Evolutionary conservation across 1,284 basidiomycete genomes (phyloP).

Genomic region (Mycosarcoma maydis): DNA sequence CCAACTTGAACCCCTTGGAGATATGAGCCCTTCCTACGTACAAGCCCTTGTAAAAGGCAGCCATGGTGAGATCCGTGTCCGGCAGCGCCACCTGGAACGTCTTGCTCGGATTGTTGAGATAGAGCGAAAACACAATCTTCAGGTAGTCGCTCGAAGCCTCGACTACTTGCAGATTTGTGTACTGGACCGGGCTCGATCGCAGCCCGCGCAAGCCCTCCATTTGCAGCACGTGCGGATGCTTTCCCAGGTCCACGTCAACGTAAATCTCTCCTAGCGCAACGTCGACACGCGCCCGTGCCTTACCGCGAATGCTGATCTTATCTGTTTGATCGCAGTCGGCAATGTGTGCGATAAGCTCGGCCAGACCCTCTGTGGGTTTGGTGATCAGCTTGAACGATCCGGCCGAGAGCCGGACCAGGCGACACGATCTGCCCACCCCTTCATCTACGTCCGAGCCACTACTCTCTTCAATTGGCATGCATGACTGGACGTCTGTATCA

Average conservation of each 20-base stretch:
- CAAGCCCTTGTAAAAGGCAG: constrained; percentile 43
- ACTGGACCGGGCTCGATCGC: constrained; percentile 49
- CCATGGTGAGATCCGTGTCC: constrained; percentile 51
- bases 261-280: constrained; percentile 44
- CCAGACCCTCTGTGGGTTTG: constrained; percentile 19
- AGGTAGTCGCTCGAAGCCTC: constrained; percentile 44
- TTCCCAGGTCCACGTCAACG: constrained; percentile 44
- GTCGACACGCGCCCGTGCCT: constrained; percentile 36
- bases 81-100: constrained; percentile 34
- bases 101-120: constrained; percentile 54
- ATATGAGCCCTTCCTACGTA: constrained; percentile 52
- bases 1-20: constrained; percentile 32
- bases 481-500: constrained; percentile 29
- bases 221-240: constrained; percentile 23
- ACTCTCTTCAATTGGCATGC: constrained; percentile 6
- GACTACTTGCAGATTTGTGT: constrained; percentile 49
- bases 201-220: constrained; percentile 38
- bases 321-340: constrained; percentile 46
- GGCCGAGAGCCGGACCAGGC: constrained; percentile 21
- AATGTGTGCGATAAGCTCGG: constrained; percentile 48
- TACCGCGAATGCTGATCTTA: constrained; percentile 49
- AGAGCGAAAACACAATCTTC: constrained; percentile 48
- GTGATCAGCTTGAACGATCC: constrained; percentile 30
- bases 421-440: neutral
- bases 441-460: neutral